Evolutionary conservation across 306 rosid genomes (phyloP), one percentile per base, ranked within the genome.

Genomic region (Crotalaria pallida): DNA sequence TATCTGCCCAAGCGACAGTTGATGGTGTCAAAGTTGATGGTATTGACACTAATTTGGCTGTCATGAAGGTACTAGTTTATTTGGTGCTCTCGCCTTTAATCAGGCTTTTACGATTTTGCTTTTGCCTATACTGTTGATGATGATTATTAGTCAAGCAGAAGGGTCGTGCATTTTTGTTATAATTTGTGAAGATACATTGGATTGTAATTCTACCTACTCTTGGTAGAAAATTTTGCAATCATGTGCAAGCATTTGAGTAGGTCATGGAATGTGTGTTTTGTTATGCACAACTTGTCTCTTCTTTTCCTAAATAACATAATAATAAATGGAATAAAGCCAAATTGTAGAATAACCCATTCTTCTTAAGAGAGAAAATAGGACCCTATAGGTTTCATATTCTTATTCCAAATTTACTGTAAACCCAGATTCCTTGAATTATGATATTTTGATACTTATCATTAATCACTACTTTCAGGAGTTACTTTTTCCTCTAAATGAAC

Each of bases 1-100:
- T 83, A 21, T 82, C 84, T 58, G 99, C 97, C 51, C 96, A 84
- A 81, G 96, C 94, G 2, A 78, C 99, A 12, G 92, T 95, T 56
- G 88, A 95, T 27, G 99, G 92, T 77, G 97, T 89, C 68, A 95
- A 95, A 87, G 99, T 91, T 40, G 97, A 95, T 50, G 99, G 99
- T 43, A 77, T 95, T 41, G 99, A 91, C 79, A 87, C 96, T 47
- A 95, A 95, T 79, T 73, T 95, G 76, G 99, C 92, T 49, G 87
- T 95, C 74, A 87, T 95, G 99, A 95, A 89, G 99, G 99, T 95
- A 91, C 24, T 36, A 19, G 31, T 31, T 45, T 45, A 40, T 56
- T 55, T 26, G 66, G 61, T 68, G 65, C 26, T 21, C 43, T 51
- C 29, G 70, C 58, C 49, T 44, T 40, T 50, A 24, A 24, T 69